phyloP scores from a whole-genome alignment of 805 yeast species.

The Kazachstania kunashirensis region DNA sequence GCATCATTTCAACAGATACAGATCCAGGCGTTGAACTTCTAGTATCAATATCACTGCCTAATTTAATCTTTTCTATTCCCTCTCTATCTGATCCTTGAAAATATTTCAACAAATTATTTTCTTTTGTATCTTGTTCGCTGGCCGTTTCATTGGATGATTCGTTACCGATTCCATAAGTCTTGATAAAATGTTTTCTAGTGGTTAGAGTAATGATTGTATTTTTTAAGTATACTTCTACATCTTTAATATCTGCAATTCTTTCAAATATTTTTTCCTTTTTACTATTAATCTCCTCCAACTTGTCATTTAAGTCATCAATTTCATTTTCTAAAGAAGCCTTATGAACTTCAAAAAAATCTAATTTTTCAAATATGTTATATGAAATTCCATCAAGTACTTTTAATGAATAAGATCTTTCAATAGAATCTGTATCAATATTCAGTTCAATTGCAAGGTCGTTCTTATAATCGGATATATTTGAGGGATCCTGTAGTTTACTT shows the following conservation, averaged over 20 bases:
- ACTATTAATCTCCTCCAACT: conserved; percentile 38
- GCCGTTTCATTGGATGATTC: not conserved
- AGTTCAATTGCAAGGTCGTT: not conserved
- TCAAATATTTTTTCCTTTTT: conserved; percentile 42
- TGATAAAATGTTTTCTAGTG: conserved; percentile 33
- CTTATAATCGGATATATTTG: not conserved
- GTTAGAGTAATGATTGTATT: conserved; percentile 34
- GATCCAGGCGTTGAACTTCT: conserved; percentile 1
- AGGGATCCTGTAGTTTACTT: not conserved
- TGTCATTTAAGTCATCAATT: conserved; percentile 48
- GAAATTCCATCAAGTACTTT: conserved; percentile 32
- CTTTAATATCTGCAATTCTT: conserved; percentile 44
- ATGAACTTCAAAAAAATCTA: conserved; percentile 49
- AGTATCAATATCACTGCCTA: conserved; percentile 1
- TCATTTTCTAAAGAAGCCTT: conserved; percentile 57
- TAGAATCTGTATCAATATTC: conserved; percentile 4
- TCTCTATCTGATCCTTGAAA: conserved; percentile 5
- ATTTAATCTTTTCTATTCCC: conserved; percentile 4
- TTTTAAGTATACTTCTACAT: conserved; percentile 42
- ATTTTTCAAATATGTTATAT: conserved; percentile 34
- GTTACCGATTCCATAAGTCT: conserved; percentile 28
- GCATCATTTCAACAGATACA: not conserved
- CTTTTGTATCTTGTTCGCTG: conserved; percentile 1
- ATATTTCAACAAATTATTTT: conserved; percentile 5
- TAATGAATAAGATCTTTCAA: conserved; percentile 29